Base-by-base conservation (phyloP, 768 basidiomycete species). In the Tricholoma flavovirens region DNA sequence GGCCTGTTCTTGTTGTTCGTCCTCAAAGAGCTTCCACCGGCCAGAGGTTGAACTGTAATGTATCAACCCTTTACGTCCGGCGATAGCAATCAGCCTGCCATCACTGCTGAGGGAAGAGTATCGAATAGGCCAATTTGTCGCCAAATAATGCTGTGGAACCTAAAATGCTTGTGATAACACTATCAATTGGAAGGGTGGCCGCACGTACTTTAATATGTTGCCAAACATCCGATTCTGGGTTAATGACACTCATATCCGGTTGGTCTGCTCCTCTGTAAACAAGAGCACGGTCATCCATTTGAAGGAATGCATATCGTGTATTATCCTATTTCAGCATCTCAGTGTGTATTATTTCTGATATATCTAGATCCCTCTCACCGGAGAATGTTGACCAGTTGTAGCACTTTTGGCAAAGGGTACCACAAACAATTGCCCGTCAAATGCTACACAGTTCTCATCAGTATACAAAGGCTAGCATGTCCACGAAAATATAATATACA, bases 141-240 rank as follows among this genome's bases (percentile, higher is more conserved):
- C 81, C 42, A 98, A 73, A 70, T 98, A 99, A n/a, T 75, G 73
- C 64, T 88, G 83, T 1, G 97, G 97, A 17, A 98, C 84, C 93
- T 97, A 59, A 30, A 8, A 17, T 17, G 3, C 29, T 10, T 17
- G 7, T 10, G 46, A 29, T 29, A 49, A 17, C 17, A 17, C 29
- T 30, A 17, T 2, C 21, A 48, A n/a, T 33, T 21, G 6, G 5
- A 43, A 11, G 49, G 10, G 30, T 49, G 14, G 24, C 19, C 14
- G 15, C 17, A 62, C 61, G 51, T 60, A 82, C 93, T 82, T 95
- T 96, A 69, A 98, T 88, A 71, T 90, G 89, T 63, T 98, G 93
- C 95, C 96, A 98, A 15, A 98, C 95, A 64, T 98, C 95, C 3
- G 92, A 92, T 68, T 96, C 94, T 14, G 95, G 94, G 66, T 98